A percentile compares a stretch with the other conserved stretches of the same genome.
These are phyloP conservation scores for Coemansia sp. DNA, from an alignment of 192 early-diverging fungal species.

Conservation along the genomic window DNA sequence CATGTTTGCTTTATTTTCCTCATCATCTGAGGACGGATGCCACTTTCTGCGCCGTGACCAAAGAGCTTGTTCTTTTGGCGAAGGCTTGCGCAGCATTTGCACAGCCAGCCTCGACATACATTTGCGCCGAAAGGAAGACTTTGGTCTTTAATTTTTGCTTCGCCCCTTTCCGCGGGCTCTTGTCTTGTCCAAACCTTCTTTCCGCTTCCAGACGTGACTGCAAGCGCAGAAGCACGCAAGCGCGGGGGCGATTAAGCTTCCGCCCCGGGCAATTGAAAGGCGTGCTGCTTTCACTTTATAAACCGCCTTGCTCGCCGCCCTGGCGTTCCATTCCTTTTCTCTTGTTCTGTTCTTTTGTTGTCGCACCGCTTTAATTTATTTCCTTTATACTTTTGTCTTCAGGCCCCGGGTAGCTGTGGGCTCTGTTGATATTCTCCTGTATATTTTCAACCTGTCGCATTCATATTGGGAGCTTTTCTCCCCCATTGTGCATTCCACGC, in stretches of 20 bases:
- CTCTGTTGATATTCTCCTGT: not conserved
- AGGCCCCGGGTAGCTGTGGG: not conserved
- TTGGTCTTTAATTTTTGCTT: too few relatives aligned
- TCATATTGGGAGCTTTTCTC: not conserved
- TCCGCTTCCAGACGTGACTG: not conserved
- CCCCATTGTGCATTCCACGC: constrained; percentile 2
- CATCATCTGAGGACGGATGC: not conserved
- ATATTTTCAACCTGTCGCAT: not conserved
- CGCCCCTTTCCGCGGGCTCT: not conserved
- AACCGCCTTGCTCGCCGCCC: not conserved
- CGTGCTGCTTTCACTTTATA: not conserved
- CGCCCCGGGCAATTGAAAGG: not conserved
- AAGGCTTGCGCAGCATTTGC: not conserved
- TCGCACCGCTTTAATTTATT: not conserved
- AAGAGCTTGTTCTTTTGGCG: not conserved
- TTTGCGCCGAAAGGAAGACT: too few relatives aligned
- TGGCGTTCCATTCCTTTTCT: too few relatives aligned
- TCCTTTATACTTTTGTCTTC: not conserved
- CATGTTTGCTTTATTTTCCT: not conserved
- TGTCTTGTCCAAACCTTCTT: not conserved
- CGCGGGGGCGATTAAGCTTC: not conserved
- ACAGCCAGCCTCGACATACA: too few relatives aligned
- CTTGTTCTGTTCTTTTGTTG: not conserved
- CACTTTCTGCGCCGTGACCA: not conserved
- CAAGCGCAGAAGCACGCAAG: not conserved